Evolutionary conservation across 2,329 filamentous ascomycete genomes (phyloP), one percentile per base, ranked within the genome.

Genomic region (Periconia sp.): DNA sequence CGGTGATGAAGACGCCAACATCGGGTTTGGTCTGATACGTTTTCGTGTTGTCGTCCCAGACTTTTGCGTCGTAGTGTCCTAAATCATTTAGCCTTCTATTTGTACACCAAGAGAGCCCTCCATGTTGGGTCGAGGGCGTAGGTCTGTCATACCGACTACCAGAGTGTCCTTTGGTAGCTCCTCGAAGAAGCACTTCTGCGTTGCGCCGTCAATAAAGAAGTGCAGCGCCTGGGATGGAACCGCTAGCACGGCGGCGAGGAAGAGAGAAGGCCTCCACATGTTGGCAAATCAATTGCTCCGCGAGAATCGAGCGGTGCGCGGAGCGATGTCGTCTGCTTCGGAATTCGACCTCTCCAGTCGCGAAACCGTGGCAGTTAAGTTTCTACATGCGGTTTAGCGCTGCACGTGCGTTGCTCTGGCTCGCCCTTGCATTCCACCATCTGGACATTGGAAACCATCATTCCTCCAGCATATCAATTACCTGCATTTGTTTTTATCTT

Each of bases 111-210:
- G 12, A 9, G n/a, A 15, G 9, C n/a, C 24, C 16, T 28, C 8
- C n/a, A 7, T 24, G 24, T 5, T 9, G 10, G 10, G 11, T 17
- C 8, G 10, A n/a, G 35, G 36, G 2, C 11, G 23, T n/a, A 8
- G 25, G 7, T 12, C 5, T 29, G 9, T 36, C 82, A 50, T 78
- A 86, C 84, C 94, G 46, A 96, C 92, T 42, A 99, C 92, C 45
- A 99, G 78, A 11, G 94, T 97, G 72, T 96, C 92, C 79, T 97
- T 96, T 56, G 94, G 92, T 46, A 99, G 82, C 73, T 97, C 92
- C 77, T 99, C 94, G 76, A 88, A 95, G 84, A 99, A 99, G 76
- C 94, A 99, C 77, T 95, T 96, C 57, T 89, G 87, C 54, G 83
- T 77, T 36, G 82, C 81, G 63, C 88, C 89, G 70, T 97, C 91